Conservation (phyloP, 2,329 filamentous ascomycete genomes). For the Fusarium nygamai region DNA sequence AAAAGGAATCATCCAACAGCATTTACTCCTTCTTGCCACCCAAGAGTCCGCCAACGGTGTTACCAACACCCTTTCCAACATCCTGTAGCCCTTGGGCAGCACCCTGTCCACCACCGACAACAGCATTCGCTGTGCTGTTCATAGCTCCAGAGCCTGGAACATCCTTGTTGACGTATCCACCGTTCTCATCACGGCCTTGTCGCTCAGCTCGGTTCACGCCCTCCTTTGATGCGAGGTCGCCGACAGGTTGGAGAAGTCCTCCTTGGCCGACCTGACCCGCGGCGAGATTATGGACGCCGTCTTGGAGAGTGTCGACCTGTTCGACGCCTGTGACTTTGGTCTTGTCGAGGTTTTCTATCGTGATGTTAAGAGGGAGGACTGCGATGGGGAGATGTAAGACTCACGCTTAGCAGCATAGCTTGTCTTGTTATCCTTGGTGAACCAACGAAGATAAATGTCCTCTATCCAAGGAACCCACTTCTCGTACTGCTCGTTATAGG, state of each 20-base stretch:
- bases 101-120: constrained; percentile 47
- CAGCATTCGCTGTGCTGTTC: constrained; percentile 40
- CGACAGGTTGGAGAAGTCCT: constrained; percentile 71
- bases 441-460: constrained; percentile 76
- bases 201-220: constrained; percentile 73
- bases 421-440: constrained; percentile 81
- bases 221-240: constrained; percentile 70
- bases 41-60: constrained; percentile 48
- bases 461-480: constrained; percentile 81
- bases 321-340: constrained; percentile 74
- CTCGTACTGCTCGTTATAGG: constrained; percentile 78
- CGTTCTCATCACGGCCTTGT: constrained; percentile 69
- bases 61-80: constrained; percentile 18
- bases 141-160: constrained; percentile 44
- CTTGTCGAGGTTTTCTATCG: constrained; percentile 71
- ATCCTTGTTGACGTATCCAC: constrained; percentile 55
- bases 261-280: constrained; percentile 74
- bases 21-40: constrained; percentile 46
- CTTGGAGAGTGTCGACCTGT: constrained; percentile 75
- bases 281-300: constrained; percentile 71
- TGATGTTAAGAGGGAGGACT: neutral
- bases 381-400: constrained; percentile 30
- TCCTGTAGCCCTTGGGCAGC: constrained; percentile 47
- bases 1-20: neutral
- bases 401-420: constrained; percentile 75